Base-by-base conservation (phyloP, 768 basidiomycete species). In the Piloderma croceum region DNA sequence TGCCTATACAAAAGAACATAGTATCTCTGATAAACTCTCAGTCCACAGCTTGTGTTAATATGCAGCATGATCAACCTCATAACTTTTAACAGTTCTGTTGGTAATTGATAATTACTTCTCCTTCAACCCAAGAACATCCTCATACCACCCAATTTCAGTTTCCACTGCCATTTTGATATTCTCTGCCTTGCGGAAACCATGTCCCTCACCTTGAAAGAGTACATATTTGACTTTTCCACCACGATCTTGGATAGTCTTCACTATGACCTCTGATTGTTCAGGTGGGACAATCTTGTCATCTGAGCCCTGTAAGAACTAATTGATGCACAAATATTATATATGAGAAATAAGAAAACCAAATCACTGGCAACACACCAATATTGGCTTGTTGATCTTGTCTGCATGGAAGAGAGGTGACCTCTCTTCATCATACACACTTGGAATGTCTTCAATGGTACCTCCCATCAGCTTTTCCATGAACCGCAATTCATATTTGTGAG, bases 401-500 rank as follows among this genome's bases (percentile, higher is more conserved):
- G 79, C 81, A 43, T 80, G 71, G 39, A 70, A 63, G 17, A 87
- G 56, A 0, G 87, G 82, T 3, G 81, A 83, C 13, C 83, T 68
- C n/a, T n/a, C n/a, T 25, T 71, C 71, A 15, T 63, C 59, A 52
- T 78, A 82, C 18, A 79, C 64, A 21, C 79, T 65, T 0, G 79
- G 77, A n/a, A 77, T 54, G 42, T 79, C 66, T 15, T 64, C 54
- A 2, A 54, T 53, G 1, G 71, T 67, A 3, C 80, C 81, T 1
- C 88, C 84, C n/a, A 87, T 46, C 13, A 89, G 65, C 51, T 75
- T 76, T 42, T 69, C 65, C 50, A 77, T 55, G 53, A 82, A 83
- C 34, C 62, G 61, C 33, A 71, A 69, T 57, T 83, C 78, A 38
- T 82, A 83, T 56, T 84, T 90, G 63, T 90, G 85, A 5, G 83